These are phyloP conservation scores for Chrysopogon serrulatus DNA, from an alignment of 176 grass and related monocot species.

Conservation along the genomic window DNA sequence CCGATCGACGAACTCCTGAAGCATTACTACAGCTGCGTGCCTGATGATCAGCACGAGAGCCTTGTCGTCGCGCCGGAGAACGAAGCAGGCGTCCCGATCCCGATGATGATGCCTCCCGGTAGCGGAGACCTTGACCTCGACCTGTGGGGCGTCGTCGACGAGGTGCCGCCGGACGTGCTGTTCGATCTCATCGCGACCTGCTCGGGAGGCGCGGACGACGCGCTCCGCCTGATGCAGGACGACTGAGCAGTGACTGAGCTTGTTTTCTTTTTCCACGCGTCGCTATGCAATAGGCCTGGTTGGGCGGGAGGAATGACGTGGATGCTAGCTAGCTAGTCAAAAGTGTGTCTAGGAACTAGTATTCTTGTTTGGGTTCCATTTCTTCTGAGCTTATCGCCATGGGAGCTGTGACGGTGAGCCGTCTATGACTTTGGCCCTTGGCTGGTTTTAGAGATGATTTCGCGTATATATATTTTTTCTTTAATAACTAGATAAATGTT, in stretches of 20 bases:
- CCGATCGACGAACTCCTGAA: slow-evolving; percentile 34
- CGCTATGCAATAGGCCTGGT: background rate
- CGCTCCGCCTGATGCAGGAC: background rate
- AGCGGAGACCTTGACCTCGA: background rate
- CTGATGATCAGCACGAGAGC: background rate
- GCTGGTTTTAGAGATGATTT: no score
- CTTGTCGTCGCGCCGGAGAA: background rate
- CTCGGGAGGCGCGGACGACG: background rate
- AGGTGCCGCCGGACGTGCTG: slow-evolving; percentile 22
- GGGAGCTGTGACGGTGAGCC: background rate
- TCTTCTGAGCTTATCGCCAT: background rate
- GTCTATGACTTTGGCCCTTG: no score
- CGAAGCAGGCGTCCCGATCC: background rate
- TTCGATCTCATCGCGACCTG: slow-evolving; percentile 29
- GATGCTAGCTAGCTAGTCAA: no score
- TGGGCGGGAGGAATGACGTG: background rate
- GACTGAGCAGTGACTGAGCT: background rate
- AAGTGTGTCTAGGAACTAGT: background rate
- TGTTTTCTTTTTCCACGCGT: background rate
- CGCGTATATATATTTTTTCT: no score
- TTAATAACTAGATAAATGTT: no score
- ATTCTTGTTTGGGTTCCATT: background rate
- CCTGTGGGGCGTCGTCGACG: background rate
- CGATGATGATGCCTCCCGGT: background rate
- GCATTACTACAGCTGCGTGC: slow-evolving; percentile 19